Base-by-base conservation (phyloP, 1,284 basidiomycete genomes). In the Ceratobasidium sp. region DNA sequence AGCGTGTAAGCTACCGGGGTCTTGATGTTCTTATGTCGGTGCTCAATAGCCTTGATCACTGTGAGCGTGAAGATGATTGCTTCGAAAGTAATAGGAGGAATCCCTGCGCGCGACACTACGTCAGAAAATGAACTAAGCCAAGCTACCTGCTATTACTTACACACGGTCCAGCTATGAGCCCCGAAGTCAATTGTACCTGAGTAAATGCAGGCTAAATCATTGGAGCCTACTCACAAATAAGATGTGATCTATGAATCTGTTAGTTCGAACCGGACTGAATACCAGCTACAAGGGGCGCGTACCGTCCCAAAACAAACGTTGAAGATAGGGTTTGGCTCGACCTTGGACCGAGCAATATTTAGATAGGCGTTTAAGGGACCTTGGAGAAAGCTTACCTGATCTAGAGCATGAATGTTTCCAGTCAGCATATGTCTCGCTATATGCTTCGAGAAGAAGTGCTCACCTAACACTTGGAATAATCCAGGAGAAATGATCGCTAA, bases 1-100 rank as follows among this genome's bases (percentile, higher is more conserved):
- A 79, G 67, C 13, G 71, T 72, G 46, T 79, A 78, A 49, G 76
- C 76, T 71, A 79, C 64, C 10, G 76, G 79, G 66, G 69, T 79
- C 33, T 53, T 75, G 49, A 79, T 56, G 46, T 44, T 66, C 40
- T 49, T 70, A 23, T 49, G 68, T 39, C 58, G 33, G 42, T 79
- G 75, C 46, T 77, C 71, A 23, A 67, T 51, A 5, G 76, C 69
- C 51, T 78, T 79, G 33, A 68, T 64, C 7, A 79, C 58, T 13
- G 79, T 79, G 40, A 79, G 70, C 46, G 55, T 44, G 56, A 79
- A 79, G 26, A 79, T 70, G 26, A 73, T 55, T 15, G 42, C 46
- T 76, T 79, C 79, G 23, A 79, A 63, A 33, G 61, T 63, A 39
- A 79, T 60, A 10, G 79, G 79, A 2, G 79, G 76, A n/a, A 79